Evolutionary conservation across 2,329 filamentous ascomycete species (phyloP).

Genomic region (Bertia moriformis): DNA sequence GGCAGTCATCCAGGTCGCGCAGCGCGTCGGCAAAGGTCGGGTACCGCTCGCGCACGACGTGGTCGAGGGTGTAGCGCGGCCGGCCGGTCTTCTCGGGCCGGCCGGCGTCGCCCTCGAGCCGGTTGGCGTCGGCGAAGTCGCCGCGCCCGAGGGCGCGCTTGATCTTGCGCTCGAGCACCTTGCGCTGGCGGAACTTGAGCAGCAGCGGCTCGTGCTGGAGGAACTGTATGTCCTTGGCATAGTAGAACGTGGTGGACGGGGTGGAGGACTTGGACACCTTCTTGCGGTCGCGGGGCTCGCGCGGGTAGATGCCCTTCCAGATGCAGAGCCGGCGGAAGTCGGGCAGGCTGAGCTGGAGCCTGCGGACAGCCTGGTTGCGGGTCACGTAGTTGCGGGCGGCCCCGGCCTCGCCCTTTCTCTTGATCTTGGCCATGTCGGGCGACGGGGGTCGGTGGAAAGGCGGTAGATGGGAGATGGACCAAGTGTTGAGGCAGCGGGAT

Average conservation of each 20-base stretch:
- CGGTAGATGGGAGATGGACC: conserved; percentile 8
- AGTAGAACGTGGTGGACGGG: conserved; percentile 81
- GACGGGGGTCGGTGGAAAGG: conserved; percentile 7
- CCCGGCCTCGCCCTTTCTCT: conserved; percentile 85
- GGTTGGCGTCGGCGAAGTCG: conserved; percentile 75
- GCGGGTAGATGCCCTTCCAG: conserved; percentile 98
- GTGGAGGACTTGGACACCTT: conserved; percentile 88
- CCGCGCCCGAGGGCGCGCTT: conserved; percentile 79
- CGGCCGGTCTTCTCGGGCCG: conserved; percentile 82
- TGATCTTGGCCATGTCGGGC: conserved; percentile 54
- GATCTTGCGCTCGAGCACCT: conserved; percentile 95
- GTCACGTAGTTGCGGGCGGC: conserved; percentile 98
- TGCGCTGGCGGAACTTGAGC: conserved; percentile 91
- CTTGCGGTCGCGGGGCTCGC: conserved; percentile 91
- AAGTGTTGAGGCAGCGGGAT: conserved; percentile 5
- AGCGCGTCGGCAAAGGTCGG: conserved; percentile 91
- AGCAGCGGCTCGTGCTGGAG: conserved; percentile 91
- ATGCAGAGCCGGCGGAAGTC: conserved; percentile 98
- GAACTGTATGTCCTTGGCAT: conserved; percentile 92
- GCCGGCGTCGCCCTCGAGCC: conserved; percentile 73
- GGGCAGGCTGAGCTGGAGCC: conserved; percentile 89
- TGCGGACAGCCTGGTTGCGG: conserved; percentile 88
- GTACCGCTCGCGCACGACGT: conserved; percentile 95
- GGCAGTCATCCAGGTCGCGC: conserved; percentile 85
- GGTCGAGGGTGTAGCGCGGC: conserved; percentile 80